These are phyloP conservation scores for Aspergillus homomorphus DNA, from an alignment of 495 filamentous ascomycete genomes.

Conservation along the genomic window DNA sequence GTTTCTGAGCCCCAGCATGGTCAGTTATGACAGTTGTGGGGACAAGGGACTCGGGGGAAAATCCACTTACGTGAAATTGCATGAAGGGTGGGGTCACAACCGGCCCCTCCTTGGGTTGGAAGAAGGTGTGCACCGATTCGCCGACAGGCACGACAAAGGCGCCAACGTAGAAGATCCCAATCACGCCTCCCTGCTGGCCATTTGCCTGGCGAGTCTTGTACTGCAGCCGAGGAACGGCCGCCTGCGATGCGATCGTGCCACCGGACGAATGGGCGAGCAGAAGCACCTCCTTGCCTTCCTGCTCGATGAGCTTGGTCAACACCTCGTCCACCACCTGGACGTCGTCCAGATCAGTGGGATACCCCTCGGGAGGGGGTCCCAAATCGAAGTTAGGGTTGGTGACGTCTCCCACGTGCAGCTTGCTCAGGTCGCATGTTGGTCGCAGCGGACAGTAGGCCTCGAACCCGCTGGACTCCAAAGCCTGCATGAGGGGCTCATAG, in stretches of 20 bases:
- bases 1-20: slow-evolving; percentile 17
- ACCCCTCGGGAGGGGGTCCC: slow-evolving; percentile 23
- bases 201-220: slow-evolving; percentile 15
- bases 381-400: slow-evolving; percentile 29
- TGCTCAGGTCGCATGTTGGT: slow-evolving; percentile 28
- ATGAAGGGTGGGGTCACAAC: slow-evolving; percentile 21
- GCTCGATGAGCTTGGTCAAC: slow-evolving; percentile 20
- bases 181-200: slow-evolving; percentile 28
- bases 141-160: slow-evolving; percentile 31
- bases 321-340: slow-evolving; percentile 20
- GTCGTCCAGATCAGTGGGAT: slow-evolving; percentile 29
- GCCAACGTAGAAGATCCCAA: slow-evolving; percentile 33
- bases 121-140: slow-evolving; percentile 30
- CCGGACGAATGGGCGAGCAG: slow-evolving; percentile 32
- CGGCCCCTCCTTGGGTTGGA: slow-evolving; percentile 26
- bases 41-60: no score
- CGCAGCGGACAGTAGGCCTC: slow-evolving; percentile 36
- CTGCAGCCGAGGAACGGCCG: slow-evolving; percentile 26
- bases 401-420: slow-evolving; percentile 31
- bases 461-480: slow-evolving; percentile 21
- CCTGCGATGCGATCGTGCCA: slow-evolving; percentile 33
- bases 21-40: neutral
- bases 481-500: slow-evolving; percentile 28
- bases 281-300: slow-evolving; percentile 25
- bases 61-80: slow-evolving; percentile 24